These are phyloP conservation scores for Xylariaceae sp. DNA, from an alignment of 2,329 filamentous ascomycete species.

Conservation along the genomic window DNA sequence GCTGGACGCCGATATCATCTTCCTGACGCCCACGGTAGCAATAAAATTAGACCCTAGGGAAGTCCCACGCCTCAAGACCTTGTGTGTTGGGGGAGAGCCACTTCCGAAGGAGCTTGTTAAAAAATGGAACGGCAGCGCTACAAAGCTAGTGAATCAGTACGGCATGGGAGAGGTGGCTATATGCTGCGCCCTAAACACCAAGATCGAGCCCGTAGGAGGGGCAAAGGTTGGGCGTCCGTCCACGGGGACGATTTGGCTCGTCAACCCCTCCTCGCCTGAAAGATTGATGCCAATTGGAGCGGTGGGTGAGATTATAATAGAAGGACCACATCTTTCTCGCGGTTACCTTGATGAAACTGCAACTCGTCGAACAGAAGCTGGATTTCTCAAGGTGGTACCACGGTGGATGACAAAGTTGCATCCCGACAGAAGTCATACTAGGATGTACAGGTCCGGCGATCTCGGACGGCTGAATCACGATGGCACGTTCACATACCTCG, in stretches of 20 bases:
- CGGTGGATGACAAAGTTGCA: constrained; percentile 19
- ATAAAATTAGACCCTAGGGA: constrained; percentile 22
- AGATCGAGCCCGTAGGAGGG: constrained; percentile 18
- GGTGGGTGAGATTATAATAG: constrained; percentile 23
- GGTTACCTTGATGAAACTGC: constrained; percentile 25
- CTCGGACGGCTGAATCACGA: constrained; percentile 24
- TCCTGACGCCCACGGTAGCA: constrained; percentile 26
- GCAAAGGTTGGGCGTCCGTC: constrained; percentile 24
- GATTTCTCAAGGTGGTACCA: constrained; percentile 18
- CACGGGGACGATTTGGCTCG: constrained; percentile 26
- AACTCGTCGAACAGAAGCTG: constrained; percentile 22
- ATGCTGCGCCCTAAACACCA: constrained; percentile 27
- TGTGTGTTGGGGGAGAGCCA: constrained; percentile 27
- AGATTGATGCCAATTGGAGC: constrained; percentile 25
- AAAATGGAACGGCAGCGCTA: constrained; percentile 22
- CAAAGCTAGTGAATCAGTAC: constrained; percentile 27
- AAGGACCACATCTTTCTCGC: constrained; percentile 24
- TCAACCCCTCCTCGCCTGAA: constrained; percentile 18
- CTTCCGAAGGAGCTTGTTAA: constrained; percentile 27
- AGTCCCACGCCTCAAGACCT: constrained; percentile 18
- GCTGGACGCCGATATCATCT: constrained; percentile 19
- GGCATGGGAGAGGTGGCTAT: constrained; percentile 31
- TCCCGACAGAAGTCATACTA: constrained; percentile 14
- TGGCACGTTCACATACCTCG: constrained; percentile 23
- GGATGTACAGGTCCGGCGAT: constrained; percentile 26